Evolutionary conservation across 2,329 filamentous ascomycete species (phyloP), one percentile per base, ranked within the genome.

Genomic region (Colletotrichum simmondsii): DNA sequence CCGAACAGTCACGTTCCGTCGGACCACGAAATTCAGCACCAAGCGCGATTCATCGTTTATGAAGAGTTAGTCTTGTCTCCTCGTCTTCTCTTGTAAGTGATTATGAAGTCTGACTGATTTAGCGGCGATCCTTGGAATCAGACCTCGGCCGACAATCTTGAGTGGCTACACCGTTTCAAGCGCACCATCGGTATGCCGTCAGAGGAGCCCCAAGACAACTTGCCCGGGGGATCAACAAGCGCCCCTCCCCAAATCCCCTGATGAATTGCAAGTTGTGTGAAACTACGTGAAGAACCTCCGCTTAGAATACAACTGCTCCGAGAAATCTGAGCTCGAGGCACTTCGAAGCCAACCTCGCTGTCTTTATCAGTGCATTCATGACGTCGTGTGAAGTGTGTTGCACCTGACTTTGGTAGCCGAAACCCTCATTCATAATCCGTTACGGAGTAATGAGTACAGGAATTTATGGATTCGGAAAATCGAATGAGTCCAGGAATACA

Each of bases 1-100:
- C 78, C 79, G 16, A 77, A 75, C 61, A 78, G 68, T 8, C 77
- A 78, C 1, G 65, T 81, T 0, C 82, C 82, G 0, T 82, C 80
- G 0, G 82, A 84, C 26, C 77, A 79, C 12, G 81, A 84, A 35
- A 68, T 84, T 2, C 77, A 83, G 22, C 74, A 76, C 19, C 79
- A 83, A 72, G 82, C 81, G 3, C 77, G 79, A 1, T 78, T 77
- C 60, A 81, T 83, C 24, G 71, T 79, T 26, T 78, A 76, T 7
- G 80, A 80, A 52, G 77, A 78, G 78, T 78, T 46, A 75, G 79
- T 73, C 2, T 1, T 8, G 2, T 4, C 28, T 42, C 37, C 24
- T 28, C 30, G 4, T 11, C 2, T 4, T n/a, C 2, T 1, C 10
- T 4, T 4, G 7, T n/a, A n/a, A 14, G 8, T 2, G 2, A 10